phyloP scores from a whole-genome alignment of 768 basidiomycete genomes.

The Trametes cubensis region DNA sequence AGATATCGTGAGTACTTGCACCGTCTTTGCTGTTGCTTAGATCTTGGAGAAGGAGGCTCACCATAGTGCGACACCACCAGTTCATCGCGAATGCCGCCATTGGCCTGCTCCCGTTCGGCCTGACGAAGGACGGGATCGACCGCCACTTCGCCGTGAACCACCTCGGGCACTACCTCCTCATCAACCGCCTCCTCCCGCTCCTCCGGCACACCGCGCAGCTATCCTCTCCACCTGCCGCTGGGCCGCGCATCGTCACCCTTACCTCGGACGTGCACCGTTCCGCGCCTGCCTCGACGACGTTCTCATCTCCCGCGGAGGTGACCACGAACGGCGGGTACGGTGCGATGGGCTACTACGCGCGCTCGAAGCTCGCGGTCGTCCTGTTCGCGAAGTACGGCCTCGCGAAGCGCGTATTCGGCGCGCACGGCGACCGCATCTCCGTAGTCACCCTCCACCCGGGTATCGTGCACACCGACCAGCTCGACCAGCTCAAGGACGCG shows the following conservation, averaged over 20 bases:
- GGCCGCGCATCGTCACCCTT: constrained; percentile 42
- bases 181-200: constrained; percentile 46
- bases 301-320: constrained; percentile 41
- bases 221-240: constrained; percentile 28
- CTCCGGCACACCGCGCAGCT: constrained; percentile 36
- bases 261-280: constrained; percentile 43
- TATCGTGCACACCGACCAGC: constrained; percentile 32
- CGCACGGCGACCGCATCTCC: constrained; percentile 27
- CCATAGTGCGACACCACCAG: constrained; percentile 11
- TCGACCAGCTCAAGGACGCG: constrained; percentile 34
- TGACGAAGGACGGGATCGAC: constrained; percentile 30
- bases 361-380: constrained; percentile 46
- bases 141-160: constrained; percentile 38
- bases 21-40: background rate
- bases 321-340: constrained; percentile 31
- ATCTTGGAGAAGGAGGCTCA: too few species aligned
- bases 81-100: constrained; percentile 33
- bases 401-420: constrained; percentile 31
- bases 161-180: constrained; percentile 43
- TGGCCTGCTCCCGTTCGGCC: constrained; percentile 31
- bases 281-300: constrained; percentile 37
- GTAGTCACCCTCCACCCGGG: constrained; percentile 33
- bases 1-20: constrained; percentile 24
- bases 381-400: constrained; percentile 38
- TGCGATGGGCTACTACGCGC: constrained; percentile 38